These are phyloP conservation scores for Rosa hybrid DNA, from an alignment of 331 rosid species.

Conservation along the genomic window DNA sequence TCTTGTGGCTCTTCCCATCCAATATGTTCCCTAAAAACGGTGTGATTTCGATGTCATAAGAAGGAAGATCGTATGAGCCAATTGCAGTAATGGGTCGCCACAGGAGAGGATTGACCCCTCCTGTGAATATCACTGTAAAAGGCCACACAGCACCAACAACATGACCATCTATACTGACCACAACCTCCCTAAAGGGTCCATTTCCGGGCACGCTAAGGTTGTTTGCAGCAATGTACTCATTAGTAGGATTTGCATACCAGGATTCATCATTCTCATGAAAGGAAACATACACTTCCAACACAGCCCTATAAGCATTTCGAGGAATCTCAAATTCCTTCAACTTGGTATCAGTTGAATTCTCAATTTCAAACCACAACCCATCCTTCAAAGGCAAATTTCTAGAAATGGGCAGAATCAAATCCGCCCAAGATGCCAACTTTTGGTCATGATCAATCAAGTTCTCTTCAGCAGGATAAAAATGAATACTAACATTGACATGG, in stretches of 20 bases:
- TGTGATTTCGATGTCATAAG: constrained; percentile 76
- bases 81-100: constrained; percentile 86
- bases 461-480: constrained; percentile 54
- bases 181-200: constrained; percentile 85
- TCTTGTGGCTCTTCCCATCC: constrained; percentile 56
- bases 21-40: constrained; percentile 64
- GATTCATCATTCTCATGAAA: constrained; percentile 90
- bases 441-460: neutral
- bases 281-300: constrained; percentile 85
- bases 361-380: constrained; percentile 80
- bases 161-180: constrained; percentile 58
- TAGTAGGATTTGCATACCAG: constrained; percentile 69
- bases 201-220: constrained; percentile 63
- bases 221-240: constrained; percentile 62
- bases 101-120: constrained; percentile 80
- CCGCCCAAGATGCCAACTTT: constrained; percentile 45
- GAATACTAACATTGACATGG: constrained; percentile 64
- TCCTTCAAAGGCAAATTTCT: constrained; percentile 56
- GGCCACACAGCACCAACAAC: constrained; percentile 78
- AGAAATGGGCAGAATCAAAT: constrained; percentile 80
- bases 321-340: constrained; percentile 60
- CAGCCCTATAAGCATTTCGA: constrained; percentile 74
- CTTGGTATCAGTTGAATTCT: constrained; percentile 47
- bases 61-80: constrained; percentile 78
- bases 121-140: constrained; percentile 79